phyloP scores from a whole-genome alignment of 805 yeast genomes.

The Suhomyces vadensis region DNA sequence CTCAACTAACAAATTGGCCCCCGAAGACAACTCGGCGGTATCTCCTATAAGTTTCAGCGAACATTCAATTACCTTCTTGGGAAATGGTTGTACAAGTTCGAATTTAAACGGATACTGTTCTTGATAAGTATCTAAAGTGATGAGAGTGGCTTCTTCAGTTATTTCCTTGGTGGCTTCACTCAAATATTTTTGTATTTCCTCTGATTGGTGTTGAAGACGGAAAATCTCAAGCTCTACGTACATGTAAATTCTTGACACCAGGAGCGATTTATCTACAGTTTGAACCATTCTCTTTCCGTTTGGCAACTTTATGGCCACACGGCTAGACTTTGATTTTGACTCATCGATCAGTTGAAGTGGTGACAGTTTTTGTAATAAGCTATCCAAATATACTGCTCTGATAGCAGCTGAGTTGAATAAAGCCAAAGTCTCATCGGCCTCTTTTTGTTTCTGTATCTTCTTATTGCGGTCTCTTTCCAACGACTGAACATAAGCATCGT shows the following conservation, averaged over 20 bases:
- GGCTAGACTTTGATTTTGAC: neutral
- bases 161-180: conserved; percentile 3
- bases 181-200: conserved; percentile 9
- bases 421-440: conserved; percentile 6
- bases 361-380: neutral
- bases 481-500: conserved; percentile 42
- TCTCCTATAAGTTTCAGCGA: conserved; percentile 4
- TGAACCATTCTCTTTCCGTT: conserved; percentile 52
- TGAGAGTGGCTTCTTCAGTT: neutral
- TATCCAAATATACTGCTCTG: neutral
- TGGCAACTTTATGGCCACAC: conserved; percentile 55
- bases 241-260: conserved; percentile 49
- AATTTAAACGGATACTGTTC: conserved; percentile 31
- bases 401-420: neutral
- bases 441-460: conserved; percentile 43
- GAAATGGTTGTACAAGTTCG: conserved; percentile 44
- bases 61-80: conserved; percentile 30
- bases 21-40: conserved; percentile 29
- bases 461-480: conserved; percentile 54
- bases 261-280: conserved; percentile 39
- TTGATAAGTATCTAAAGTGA: conserved; percentile 22
- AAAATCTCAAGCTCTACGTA: conserved; percentile 46
- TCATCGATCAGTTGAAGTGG: neutral
- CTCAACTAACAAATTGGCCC: conserved; percentile 42
- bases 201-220: conserved; percentile 4